Conservation (phyloP, 352 stramenopile species). For the Pythium insidiosum region DNA sequence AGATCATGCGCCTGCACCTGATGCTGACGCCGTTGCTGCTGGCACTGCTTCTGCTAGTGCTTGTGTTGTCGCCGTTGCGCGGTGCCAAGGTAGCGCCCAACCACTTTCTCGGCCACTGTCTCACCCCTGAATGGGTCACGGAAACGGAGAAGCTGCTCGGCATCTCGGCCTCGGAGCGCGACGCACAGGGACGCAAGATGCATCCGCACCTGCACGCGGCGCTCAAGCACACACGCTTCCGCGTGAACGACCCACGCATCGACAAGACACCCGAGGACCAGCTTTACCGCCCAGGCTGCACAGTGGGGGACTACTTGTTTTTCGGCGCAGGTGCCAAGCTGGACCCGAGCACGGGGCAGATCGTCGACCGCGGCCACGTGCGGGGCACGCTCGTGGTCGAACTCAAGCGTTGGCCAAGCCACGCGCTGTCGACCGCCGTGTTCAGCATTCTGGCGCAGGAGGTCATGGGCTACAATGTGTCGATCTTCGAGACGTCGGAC, state of each 20-base stretch:
- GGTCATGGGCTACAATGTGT: conserved; percentile 11
- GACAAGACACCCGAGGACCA: neutral
- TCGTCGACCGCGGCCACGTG: conserved; percentile 8
- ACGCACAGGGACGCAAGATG: neutral
- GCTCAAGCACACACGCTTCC: conserved; percentile 6
- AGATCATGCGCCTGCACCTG: too few species aligned
- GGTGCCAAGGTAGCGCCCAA: too few species aligned
- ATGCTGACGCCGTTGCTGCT: too few species aligned
- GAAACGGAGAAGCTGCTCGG: neutral
- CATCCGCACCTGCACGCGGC: conserved; percentile 14
- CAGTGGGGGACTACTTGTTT: neutral
- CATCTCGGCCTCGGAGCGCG: neutral
- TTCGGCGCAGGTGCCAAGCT: conserved; percentile 1
- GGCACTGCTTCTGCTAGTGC: too few species aligned
- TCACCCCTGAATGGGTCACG: conserved; percentile 16
- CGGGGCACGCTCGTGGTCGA: conserved; percentile 42
- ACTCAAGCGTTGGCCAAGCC: conserved; percentile 26
- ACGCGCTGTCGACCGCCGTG: conserved; percentile 26
- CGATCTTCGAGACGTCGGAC: conserved; percentile 1
- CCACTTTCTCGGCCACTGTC: conserved; percentile 13
- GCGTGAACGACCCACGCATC: conserved; percentile 5
- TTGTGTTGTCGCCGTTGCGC: too few species aligned
- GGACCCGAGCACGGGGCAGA: conserved; percentile 1
- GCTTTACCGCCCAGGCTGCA: neutral
- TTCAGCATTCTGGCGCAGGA: conserved; percentile 31